Conservation (phyloP, 2,329 filamentous ascomycete genomes). For the Ascochyta fabae region DNA sequence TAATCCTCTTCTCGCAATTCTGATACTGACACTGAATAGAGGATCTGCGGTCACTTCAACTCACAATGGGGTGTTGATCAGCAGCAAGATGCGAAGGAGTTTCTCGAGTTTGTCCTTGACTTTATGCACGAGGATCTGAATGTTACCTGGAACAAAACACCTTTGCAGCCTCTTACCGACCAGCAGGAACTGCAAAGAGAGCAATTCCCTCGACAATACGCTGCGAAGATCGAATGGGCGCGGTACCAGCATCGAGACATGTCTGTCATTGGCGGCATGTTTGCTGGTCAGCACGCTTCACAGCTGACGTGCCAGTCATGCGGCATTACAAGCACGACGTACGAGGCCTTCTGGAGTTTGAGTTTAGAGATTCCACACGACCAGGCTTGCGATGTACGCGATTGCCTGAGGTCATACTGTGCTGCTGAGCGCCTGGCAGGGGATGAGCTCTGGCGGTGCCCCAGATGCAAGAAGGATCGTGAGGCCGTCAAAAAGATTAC, state of each 20-base stretch:
- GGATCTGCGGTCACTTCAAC: conserved; percentile 69
- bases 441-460: conserved; percentile 75
- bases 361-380: conserved; percentile 72
- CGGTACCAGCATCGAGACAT: conserved; percentile 72
- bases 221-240: conserved; percentile 77
- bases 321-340: conserved; percentile 68
- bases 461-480: conserved; percentile 72
- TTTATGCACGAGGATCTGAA: conserved; percentile 89
- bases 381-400: conserved; percentile 66
- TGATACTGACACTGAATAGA: conserved; percentile 37
- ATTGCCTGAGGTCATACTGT: conserved; percentile 74
- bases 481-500: conserved; percentile 73
- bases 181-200: conserved; percentile 68
- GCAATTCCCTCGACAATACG: conserved; percentile 65
- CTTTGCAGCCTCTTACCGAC: conserved; percentile 64
- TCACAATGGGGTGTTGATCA: conserved; percentile 73
- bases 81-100: conserved; percentile 93
- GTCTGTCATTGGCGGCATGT: conserved; percentile 80
- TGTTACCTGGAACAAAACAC: conserved; percentile 64
- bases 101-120: conserved; percentile 81
- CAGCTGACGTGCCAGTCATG: conserved; percentile 67
- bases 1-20: not conserved
- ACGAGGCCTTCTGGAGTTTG: conserved; percentile 73
- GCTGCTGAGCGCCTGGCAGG: conserved; percentile 70
- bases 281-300: conserved; percentile 73